Evolutionary conservation across 2,329 filamentous ascomycete species (phyloP).

Genomic region (Ascochyta fabae): DNA sequence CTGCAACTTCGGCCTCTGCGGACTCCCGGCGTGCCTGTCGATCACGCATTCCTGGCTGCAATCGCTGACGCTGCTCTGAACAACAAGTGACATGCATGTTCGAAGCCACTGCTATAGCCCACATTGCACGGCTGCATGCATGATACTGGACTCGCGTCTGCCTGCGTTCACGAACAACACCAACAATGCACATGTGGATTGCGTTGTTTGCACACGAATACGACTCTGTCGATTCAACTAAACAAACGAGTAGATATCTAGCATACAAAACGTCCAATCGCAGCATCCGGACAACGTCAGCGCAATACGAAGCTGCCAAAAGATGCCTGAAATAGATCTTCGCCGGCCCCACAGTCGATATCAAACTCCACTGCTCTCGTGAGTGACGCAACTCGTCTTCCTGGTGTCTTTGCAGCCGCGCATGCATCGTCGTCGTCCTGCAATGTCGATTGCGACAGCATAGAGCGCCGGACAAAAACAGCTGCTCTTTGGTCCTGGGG

Average conservation of each 20-base stretch:
- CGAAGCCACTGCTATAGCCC: background rate
- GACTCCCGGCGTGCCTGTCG: constrained; percentile 3
- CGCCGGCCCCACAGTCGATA: constrained; percentile 16
- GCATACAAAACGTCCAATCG: constrained; percentile 13
- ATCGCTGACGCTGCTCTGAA: background rate
- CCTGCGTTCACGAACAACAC: background rate
- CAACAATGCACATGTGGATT: background rate
- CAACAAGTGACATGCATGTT: background rate
- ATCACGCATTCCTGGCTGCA: background rate
- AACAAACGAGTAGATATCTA: background rate
- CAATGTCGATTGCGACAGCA: background rate
- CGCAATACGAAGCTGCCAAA: constrained; percentile 15
- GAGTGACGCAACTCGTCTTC: constrained; percentile 17
- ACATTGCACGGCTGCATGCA: background rate
- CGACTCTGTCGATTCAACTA: background rate
- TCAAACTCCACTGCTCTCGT: constrained; percentile 8
- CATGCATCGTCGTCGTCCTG: constrained; percentile 5
- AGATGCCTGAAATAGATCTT: constrained; percentile 19
- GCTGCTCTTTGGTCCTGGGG: background rate
- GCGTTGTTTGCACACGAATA: background rate
- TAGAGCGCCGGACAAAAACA: background rate
- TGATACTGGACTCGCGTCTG: too few species aligned
- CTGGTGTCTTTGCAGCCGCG: constrained; percentile 10
- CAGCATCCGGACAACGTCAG: constrained; percentile 12
- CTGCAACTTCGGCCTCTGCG: constrained; percentile 6